Evolutionary conservation across 257 asterid species (phyloP).

Genomic region (Nicotiana tomentosiformis): DNA sequence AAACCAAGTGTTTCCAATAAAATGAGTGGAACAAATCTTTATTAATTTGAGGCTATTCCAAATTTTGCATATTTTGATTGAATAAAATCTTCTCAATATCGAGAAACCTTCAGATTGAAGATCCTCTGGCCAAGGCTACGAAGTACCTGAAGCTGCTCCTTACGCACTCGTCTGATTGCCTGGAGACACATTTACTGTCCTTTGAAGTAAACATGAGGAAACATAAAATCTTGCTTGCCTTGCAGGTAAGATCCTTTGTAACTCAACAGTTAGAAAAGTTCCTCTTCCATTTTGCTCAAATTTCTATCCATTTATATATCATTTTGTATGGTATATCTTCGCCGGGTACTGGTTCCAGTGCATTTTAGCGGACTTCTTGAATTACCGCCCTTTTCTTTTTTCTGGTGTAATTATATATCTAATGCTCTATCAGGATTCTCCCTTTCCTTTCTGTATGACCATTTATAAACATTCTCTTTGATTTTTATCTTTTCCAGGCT

Average conservation of each 20-base stretch:
- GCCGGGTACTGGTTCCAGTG: background rate
- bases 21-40: background rate
- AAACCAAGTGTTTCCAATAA: background rate
- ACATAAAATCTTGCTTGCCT: conserved; percentile 71
- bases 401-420: background rate
- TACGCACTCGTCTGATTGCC: conserved; percentile 74
- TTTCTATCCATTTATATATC: background rate
- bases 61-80: background rate
- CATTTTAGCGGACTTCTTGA: background rate
- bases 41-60: background rate
- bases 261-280: background rate
- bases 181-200: conserved; percentile 82
- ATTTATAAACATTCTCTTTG: background rate
- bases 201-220: conserved; percentile 92
- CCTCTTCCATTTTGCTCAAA: background rate
- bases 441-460: background rate
- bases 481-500: conserved; percentile 51
- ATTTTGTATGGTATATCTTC: background rate
- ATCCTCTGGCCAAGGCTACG: conserved; percentile 85
- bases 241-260: conserved; percentile 49
- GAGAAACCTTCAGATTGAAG: conserved; percentile 67
- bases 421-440: background rate
- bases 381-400: background rate
- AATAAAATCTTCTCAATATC: conserved; percentile 2
- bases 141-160: conserved; percentile 92